Conservation (phyloP, 1,139 yeast genomes). For the Wickerhamiella infanticola region DNA sequence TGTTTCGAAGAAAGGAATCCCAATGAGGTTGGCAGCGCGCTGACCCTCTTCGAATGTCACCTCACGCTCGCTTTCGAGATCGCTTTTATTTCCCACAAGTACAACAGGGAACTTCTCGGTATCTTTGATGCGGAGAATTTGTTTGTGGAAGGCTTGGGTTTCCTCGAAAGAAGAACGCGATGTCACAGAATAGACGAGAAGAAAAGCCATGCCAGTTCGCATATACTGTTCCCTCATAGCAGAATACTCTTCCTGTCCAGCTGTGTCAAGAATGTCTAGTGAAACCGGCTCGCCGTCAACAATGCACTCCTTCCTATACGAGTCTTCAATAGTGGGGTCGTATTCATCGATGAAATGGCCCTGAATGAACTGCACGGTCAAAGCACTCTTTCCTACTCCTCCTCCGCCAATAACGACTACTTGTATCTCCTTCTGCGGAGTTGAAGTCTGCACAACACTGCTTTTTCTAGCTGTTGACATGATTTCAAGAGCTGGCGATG, state of each 20-base stretch:
- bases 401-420: constrained; percentile 94
- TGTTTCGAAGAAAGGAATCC: constrained; percentile 79
- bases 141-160: constrained; percentile 69
- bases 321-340: constrained; percentile 96
- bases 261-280: constrained; percentile 87
- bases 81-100: constrained; percentile 78
- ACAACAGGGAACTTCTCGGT: constrained; percentile 61
- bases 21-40: constrained; percentile 58
- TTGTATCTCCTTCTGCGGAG: constrained; percentile 35
- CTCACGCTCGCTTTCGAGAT: constrained; percentile 52
- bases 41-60: constrained; percentile 70
- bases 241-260: constrained; percentile 95
- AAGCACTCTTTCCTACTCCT: constrained; percentile 91
- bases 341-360: constrained; percentile 89
- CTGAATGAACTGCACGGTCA: constrained; percentile 75
- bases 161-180: constrained; percentile 82
- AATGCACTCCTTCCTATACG: constrained; percentile 81
- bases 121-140: constrained; percentile 68
- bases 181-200: constrained; percentile 83
- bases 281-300: constrained; percentile 86
- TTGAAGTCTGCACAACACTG: background rate
- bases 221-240: constrained; percentile 91
- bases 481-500: background rate
- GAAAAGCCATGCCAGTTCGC: constrained; percentile 85
- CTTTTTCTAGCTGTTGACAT: background rate